Evolutionary conservation across 768 basidiomycete genomes (phyloP), one percentile per base, ranked within the genome.

Genomic region (Tylopilus felleus): DNA sequence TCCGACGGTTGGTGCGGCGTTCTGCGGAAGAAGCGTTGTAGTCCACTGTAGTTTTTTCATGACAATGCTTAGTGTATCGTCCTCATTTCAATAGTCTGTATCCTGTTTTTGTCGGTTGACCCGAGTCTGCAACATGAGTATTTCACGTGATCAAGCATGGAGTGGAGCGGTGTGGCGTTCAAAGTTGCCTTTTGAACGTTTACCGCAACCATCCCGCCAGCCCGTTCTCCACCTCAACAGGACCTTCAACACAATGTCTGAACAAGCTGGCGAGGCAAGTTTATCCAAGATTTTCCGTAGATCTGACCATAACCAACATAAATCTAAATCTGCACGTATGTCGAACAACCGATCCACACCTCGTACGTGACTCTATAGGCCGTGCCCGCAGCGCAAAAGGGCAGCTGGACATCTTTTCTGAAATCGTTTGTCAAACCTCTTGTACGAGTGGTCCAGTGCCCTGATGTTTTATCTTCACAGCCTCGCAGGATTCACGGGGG

Each of bases 21-120:
- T 89, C 88, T 62, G 95, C 94, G 12, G 96, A 98, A 68, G 94
- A 94, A 65, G 88, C 85, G 2, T 90, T 80, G 61, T 90, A 93
- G 63, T 89, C 65, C 46, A 33, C 16, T 33, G 33, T 33, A 33
- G 16, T 33, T 9, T 33, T 33, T 36, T 36, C 14, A 29, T 36
- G 16, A 0, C 39, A 25, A 6, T 63, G 60, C 39, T 54, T 65
- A 60, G 62, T 53, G 27, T 60, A 55, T 58, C 36, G 57, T 49
- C 23, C 28, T 31, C 50, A n/a, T 48, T 54, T 36, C 38, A 45
- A 40, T 63, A 56, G 54, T 60, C 10, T 53, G 33, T 47, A 17
- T 42, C 36, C 19, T 25, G 23, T 31, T 14, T 38, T 25, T 16
- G 16, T 8, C n/a, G 10, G 21, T 1, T 10, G n/a, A 5, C 8